Percentiles rank a stretch among this genome's conserved stretches.
phyloP scores from a whole-genome alignment of 2,329 filamentous ascomycete species.

The Fusarium newnesense region DNA sequence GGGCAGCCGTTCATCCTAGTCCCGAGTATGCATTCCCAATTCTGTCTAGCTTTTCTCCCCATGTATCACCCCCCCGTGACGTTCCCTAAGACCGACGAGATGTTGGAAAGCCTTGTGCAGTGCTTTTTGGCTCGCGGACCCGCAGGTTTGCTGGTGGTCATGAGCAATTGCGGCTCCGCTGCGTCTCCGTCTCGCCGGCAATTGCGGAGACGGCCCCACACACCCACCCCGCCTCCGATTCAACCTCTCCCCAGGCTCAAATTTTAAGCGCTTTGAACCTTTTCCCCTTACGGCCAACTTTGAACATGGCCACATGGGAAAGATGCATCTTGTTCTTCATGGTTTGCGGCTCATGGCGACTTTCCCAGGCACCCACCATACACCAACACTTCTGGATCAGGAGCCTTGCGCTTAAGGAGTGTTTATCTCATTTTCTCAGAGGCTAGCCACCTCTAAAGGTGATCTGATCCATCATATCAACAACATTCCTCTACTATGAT shows the following conservation, averaged over 20 bases:
- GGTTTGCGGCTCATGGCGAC: not conserved
- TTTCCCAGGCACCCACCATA: not conserved
- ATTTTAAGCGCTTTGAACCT: not conserved
- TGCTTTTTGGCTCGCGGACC: constrained; percentile 40
- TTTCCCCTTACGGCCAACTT: not conserved
- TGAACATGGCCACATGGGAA: constrained; percentile 2
- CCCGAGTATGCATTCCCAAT: constrained; percentile 2
- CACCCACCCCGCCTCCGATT: constrained; percentile 17
- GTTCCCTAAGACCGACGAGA: constrained; percentile 40
- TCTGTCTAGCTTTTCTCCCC: constrained; percentile 2
- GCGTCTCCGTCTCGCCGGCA: constrained; percentile 42
- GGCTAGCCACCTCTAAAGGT: not conserved
- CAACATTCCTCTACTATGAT: not conserved
- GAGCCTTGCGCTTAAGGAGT: constrained; percentile 1
- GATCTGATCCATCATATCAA: not conserved
- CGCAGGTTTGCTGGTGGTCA: constrained; percentile 31
- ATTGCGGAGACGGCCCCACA: constrained; percentile 35
- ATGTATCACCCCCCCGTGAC: constrained; percentile 31
- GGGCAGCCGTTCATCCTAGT: constrained; percentile 38
- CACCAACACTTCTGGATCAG: not conserved
- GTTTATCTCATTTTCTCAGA: not conserved
- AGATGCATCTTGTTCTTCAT: not conserved
- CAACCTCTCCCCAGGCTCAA: constrained; percentile 11
- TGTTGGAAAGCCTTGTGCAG: constrained; percentile 12
- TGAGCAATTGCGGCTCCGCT: constrained; percentile 44